A percentile compares a stretch with the other conserved stretches of the same genome.
Conservation (phyloP, 2,329 filamentous ascomycete genomes). For the Scytalidium sp. region DNA sequence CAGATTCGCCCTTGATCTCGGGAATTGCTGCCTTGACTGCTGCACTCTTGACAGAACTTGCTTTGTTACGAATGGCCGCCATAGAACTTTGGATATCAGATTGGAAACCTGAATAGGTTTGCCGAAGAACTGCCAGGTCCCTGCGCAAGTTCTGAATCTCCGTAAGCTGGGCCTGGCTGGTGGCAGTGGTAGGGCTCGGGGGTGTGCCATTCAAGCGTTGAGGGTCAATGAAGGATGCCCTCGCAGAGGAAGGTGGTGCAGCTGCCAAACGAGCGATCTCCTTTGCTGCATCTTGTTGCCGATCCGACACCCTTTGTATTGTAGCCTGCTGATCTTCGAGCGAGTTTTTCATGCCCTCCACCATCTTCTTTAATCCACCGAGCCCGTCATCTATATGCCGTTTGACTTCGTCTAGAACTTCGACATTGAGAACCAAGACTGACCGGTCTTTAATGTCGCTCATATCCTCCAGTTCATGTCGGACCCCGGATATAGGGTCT, state of each 20-base stretch:
- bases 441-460: slow-evolving; percentile 91
- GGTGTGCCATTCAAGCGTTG: slow-evolving; percentile 19
- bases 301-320: slow-evolving; percentile 83
- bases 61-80: slow-evolving; percentile 78
- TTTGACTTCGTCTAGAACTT: slow-evolving; percentile 93
- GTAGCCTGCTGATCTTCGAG: slow-evolving; percentile 80
- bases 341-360: slow-evolving; percentile 82
- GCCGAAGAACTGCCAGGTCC: slow-evolving; percentile 86
- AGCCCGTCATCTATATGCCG: slow-evolving; percentile 92
- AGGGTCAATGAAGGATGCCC: slow-evolving; percentile 23
- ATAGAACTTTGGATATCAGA: slow-evolving; percentile 87
- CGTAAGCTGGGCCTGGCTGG: slow-evolving; percentile 57
- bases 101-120: slow-evolving; percentile 90
- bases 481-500: slow-evolving; percentile 91
- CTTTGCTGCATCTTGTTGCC: slow-evolving; percentile 84
- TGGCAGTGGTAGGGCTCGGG: slow-evolving; percentile 24
- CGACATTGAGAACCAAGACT: slow-evolving; percentile 91
- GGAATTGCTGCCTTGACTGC: slow-evolving; percentile 71
- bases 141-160: slow-evolving; percentile 82
- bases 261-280: slow-evolving; percentile 63
- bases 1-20: slow-evolving; percentile 71
- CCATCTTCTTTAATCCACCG: slow-evolving; percentile 71
- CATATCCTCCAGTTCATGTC: slow-evolving; percentile 92
- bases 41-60: slow-evolving; percentile 72
- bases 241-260: slow-evolving; percentile 18